phyloP scores from a whole-genome alignment of 176 grass and related monocot species.

The Aegilops speltoides region DNA sequence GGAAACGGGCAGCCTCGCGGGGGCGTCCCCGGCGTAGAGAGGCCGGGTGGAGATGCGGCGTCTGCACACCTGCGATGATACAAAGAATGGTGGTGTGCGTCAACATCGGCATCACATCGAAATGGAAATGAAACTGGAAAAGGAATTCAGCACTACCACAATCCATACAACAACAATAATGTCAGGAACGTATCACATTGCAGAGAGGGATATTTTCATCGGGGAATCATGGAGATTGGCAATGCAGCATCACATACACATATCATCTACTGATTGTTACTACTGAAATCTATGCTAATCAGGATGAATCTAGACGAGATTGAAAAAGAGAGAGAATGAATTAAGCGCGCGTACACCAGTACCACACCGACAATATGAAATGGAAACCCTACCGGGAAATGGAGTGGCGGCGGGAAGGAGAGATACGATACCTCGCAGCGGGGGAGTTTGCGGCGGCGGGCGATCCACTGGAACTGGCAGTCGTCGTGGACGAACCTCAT shows the following conservation, averaged over 20 bases:
- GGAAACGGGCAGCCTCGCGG: conserved; percentile 8
- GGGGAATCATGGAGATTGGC: not conserved
- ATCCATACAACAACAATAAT: not conserved
- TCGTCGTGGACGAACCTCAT: too few relatives aligned
- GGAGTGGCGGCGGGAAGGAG: not conserved
- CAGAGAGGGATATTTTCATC: too few relatives aligned
- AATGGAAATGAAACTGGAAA: not conserved
- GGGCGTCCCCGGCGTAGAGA: not conserved
- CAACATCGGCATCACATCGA: not conserved
- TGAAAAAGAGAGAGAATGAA: too few relatives aligned
- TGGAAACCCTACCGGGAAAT: too few relatives aligned
- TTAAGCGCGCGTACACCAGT: too few relatives aligned
- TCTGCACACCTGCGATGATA: not conserved
- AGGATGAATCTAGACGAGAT: not conserved
- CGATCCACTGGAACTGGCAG: too few relatives aligned
- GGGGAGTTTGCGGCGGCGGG: too few relatives aligned
- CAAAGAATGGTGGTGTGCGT: not conserved
- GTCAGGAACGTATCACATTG: not conserved
- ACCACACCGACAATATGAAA: not conserved
- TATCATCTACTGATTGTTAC: not conserved
- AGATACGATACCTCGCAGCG: too few relatives aligned
- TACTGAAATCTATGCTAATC: not conserved
- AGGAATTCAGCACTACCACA: not conserved
- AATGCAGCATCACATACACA: not conserved
- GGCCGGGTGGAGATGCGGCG: not conserved